Conservation (phyloP, 768 basidiomycete genomes). For the Russula dissimulans region DNA sequence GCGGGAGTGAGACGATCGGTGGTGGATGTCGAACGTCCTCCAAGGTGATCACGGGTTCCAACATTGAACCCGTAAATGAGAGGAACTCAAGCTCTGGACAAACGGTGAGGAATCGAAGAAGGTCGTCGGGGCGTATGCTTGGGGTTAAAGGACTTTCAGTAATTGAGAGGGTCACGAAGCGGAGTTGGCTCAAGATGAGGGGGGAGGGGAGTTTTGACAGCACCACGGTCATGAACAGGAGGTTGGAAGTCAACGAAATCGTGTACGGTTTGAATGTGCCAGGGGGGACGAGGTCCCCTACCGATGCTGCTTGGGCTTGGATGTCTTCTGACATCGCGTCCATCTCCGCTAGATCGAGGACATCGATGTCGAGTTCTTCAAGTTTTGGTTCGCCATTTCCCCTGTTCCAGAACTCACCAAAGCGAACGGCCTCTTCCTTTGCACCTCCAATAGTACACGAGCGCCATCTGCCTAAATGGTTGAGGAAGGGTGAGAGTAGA, state of each 20-base stretch:
- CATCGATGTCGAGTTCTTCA: conserved; percentile 21
- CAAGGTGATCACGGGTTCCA: conserved; percentile 31
- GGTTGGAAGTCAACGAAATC: conserved; percentile 18
- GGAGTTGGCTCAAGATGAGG: conserved; percentile 36
- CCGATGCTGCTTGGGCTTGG: neutral
- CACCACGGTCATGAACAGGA: conserved; percentile 37
- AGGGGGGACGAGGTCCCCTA: neutral
- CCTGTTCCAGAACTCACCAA: conserved; percentile 24
- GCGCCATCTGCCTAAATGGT: conserved; percentile 49
- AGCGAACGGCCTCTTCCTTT: conserved; percentile 26
- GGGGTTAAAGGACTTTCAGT: conserved; percentile 36
- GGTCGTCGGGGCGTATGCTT: conserved; percentile 36
- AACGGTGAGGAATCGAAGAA: conserved; percentile 51
- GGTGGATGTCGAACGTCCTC: conserved; percentile 20
- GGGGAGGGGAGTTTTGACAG: conserved; percentile 42
- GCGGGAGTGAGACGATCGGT: conserved; percentile 44
- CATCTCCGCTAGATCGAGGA: conserved; percentile 16
- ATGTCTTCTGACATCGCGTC: conserved; percentile 9
- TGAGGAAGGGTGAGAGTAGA: conserved; percentile 53
- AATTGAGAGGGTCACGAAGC: conserved; percentile 50
- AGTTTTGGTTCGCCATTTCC: conserved; percentile 15
- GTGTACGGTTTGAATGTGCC: conserved; percentile 14
- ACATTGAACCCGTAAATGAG: conserved; percentile 44
- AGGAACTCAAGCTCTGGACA: conserved; percentile 57
- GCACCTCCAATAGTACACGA: conserved; percentile 35